A percentile compares a stretch with the other conserved stretches of the same genome.
These are phyloP conservation scores for Metschnikowia picachoensis DNA, from an alignment of 805 yeast genomes.

Conservation along the genomic window DNA sequence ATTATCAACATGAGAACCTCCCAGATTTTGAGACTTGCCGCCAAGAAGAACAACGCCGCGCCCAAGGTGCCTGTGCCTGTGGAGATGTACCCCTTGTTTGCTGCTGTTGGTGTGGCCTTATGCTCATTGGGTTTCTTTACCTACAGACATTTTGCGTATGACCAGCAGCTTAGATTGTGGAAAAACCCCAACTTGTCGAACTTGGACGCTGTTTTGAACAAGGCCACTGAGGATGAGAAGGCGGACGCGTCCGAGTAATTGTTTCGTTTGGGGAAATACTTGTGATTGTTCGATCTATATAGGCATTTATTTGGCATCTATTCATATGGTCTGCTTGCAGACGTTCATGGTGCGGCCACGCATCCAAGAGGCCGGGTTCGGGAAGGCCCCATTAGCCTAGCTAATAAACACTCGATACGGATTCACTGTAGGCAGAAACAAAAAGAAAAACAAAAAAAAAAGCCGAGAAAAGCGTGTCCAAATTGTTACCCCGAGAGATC, in stretches of 20 bases:
- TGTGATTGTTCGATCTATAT: neutral
- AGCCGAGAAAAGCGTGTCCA: neutral
- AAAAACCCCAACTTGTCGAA: constrained; percentile 41
- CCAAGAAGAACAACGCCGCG: constrained; percentile 27
- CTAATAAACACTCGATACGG: no score
- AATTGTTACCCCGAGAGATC: no score
- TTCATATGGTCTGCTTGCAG: neutral
- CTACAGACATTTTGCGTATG: constrained; percentile 46
- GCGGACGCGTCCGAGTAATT: constrained; percentile 11
- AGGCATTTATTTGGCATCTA: neutral
- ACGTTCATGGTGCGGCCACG: no score
- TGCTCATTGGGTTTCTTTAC: constrained; percentile 39
- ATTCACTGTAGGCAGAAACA: no score
- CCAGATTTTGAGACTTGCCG: constrained; percentile 37
- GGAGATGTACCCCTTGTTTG: constrained; percentile 46
- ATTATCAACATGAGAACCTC: constrained; percentile 36
- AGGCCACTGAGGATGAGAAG: constrained; percentile 27
- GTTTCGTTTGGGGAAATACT: neutral
- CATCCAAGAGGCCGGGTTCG: no score
- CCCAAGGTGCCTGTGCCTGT: constrained; percentile 30
- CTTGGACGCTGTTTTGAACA: constrained; percentile 40
- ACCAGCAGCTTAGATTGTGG: constrained; percentile 45
- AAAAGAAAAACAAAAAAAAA: neutral
- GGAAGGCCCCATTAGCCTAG: no score
- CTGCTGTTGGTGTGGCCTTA: constrained; percentile 41